Evolutionary conservation across 257 asterid species (phyloP), one percentile per base, ranked within the genome.

Genomic region (Leonotis leonurus): DNA sequence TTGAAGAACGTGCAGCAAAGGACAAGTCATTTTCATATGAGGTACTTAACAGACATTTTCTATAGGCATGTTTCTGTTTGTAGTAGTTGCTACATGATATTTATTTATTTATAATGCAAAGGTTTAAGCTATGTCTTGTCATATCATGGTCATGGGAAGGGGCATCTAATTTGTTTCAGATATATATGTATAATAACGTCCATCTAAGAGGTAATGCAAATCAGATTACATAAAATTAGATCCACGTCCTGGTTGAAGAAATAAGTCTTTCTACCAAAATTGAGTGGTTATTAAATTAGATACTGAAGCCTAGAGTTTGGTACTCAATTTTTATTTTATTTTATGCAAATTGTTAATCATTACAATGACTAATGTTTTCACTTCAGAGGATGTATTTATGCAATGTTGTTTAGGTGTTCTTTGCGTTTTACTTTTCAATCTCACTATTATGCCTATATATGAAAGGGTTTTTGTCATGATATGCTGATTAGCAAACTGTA

Each of bases 11-110:
- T 1, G 81, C 86, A 4, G 81, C 80, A 36, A 87, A 80, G 80
- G 95, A 92, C 77, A 77, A 70, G 67, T 64, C 87, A 32, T 92
- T 92, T 80, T 60, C 97, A 14, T 92, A 83, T 57, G 99, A 92
- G 99, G 99, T 88, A 85, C 73, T 22, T 6, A 24, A 22, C 5
- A 2, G 6, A 8, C 14, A 46, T n/a, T 7, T 18, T 2, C 17
- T 5, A 33, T 43, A 17, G 11, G 7, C 3, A 4, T 44, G 5
- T 33, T 7, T 64, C 22, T 39, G 43, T 50, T 44, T 26, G 39
- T 32, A n/a, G n/a, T n/a, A 14, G 32, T 68, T 50, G 44, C 30
- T 39, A 20, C 24, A 45, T 13, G 25, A 29, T n/a, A n/a, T 64
- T 9, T 14, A 58, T 64, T 8, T 14, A 59, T 52, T 49, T n/a